These are phyloP conservation scores for Porcisia hertigi DNA, from an alignment of 208 protist species.

Conservation along the genomic window DNA sequence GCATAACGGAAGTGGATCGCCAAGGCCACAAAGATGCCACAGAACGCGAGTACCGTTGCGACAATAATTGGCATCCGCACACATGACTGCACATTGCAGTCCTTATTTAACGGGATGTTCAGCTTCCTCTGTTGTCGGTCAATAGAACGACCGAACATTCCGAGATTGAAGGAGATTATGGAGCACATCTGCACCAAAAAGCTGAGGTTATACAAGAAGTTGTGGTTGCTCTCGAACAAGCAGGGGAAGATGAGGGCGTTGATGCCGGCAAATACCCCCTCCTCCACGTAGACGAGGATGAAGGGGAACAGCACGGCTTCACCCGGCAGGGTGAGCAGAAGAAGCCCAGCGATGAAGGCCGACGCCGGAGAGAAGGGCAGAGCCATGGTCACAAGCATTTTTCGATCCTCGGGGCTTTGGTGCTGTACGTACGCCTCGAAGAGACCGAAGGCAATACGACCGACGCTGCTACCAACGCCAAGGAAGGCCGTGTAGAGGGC, in stretches of 20 bases:
- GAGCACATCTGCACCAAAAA: slow-evolving; percentile 50
- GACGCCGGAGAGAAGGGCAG: slow-evolving; percentile 55
- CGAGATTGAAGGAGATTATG: slow-evolving; percentile 66
- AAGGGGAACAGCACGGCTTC: slow-evolving; percentile 54
- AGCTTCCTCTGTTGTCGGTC: slow-evolving; percentile 38
- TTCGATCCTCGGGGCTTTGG: slow-evolving; percentile 41
- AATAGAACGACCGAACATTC: slow-evolving; percentile 56
- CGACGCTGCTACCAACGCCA: slow-evolving; percentile 58
- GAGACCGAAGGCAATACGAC: slow-evolving; percentile 58
- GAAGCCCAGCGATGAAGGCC: slow-evolving; percentile 39
- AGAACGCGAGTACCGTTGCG: slow-evolving; percentile 39
- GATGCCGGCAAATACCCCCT: slow-evolving; percentile 56
- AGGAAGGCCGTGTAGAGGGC: slow-evolving; percentile 75
- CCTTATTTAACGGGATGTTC: slow-evolving; percentile 24
- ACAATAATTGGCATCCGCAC: slow-evolving; percentile 53
- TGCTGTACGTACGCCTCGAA: slow-evolving; percentile 73
- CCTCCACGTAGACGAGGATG: slow-evolving; percentile 68
- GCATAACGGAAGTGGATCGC: slow-evolving; percentile 57
- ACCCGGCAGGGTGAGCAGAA: slow-evolving; percentile 56
- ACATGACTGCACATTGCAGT: slow-evolving; percentile 51
- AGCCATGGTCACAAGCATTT: slow-evolving; percentile 53
- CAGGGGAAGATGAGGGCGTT: slow-evolving; percentile 64
- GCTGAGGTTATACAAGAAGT: slow-evolving; percentile 64
- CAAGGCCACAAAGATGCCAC: slow-evolving; percentile 35
- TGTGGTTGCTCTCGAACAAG: slow-evolving; percentile 53